Evolutionary conservation across 2,329 filamentous ascomycete genomes (phyloP), one percentile per base, ranked within the genome.

Genomic region (Salinomyces thailandicus): DNA sequence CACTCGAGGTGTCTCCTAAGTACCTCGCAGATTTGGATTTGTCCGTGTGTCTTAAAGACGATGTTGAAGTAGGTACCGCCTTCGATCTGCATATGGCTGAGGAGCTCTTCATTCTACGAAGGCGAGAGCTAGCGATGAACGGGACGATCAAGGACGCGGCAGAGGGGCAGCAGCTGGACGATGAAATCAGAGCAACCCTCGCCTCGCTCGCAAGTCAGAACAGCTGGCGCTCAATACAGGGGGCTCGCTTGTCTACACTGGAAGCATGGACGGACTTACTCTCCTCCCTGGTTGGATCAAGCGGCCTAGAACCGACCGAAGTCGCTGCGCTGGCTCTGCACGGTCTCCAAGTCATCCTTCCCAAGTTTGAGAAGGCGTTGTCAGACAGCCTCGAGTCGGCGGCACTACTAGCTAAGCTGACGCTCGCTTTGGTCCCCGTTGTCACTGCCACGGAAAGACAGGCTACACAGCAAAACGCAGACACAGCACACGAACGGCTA

Each of bases 311-410:
- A 74, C 2, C 74, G 73, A 18, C 80, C 5, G 76, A 81, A 0
- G 87, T 95, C 55, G 78, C 93, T 37, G 76, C 80, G 0, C 87
- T 96, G 55, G 79, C 94, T 37, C 64, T 96, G 8, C 85, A 93
- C 55, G 79, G 83, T 0, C 68, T 98, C 4, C 87, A 96, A 54
- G 75, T 89, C 11, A 82, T 93, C 33, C 69, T 95, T 5, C 87
- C 91, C 0, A 93, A 85, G 45, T 72, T 98, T 9, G 89, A 96
- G 55, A 72, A 72, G 13, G 81, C 82, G 33, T 77, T 85, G 38
- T 70, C 75, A 4, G 76, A 81, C 7, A 77, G 81, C 38, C 68
- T 79, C 1, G 68, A 70, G 11, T 79, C 86, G 37, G 82, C 85
- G 3, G 65, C 80, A 17, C 79, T 93, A 52, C 69, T 95, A 16